These are phyloP conservation scores for Nicotiana noctiflora DNA, from an alignment of 257 asterid genomes.

Conservation along the genomic window DNA sequence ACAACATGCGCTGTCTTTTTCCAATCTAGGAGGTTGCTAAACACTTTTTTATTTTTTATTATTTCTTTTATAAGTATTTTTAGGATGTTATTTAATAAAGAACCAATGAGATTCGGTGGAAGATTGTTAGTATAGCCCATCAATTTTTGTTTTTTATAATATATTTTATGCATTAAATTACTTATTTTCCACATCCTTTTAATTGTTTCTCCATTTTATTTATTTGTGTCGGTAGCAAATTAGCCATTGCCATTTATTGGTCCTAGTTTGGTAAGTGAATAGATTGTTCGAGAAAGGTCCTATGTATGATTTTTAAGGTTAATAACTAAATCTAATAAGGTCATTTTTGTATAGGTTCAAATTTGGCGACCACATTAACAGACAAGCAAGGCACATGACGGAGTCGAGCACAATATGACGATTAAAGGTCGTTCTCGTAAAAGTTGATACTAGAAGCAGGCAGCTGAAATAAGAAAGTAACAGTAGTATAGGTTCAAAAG, in stretches of 20 bases:
- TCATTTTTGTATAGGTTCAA: neutral
- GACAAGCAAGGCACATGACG: too few species aligned
- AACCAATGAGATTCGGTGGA: neutral
- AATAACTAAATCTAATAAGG: neutral
- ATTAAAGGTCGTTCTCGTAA: too few species aligned
- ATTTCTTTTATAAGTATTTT: neutral
- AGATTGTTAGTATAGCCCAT: neutral
- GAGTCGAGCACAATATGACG: too few species aligned
- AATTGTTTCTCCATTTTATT: neutral
- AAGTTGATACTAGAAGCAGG: too few species aligned
- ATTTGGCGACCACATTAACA: too few species aligned
- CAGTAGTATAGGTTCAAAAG: too few species aligned
- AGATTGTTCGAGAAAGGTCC: constrained; percentile 12
- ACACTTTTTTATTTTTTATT: neutral
- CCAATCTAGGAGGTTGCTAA: constrained; percentile 8
- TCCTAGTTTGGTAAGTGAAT: neutral
- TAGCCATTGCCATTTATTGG: neutral
- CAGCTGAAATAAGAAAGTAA: too few species aligned
- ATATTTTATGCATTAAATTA: neutral
- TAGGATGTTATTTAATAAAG: too few species aligned
- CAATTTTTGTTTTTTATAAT: neutral
- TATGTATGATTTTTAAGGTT: neutral
- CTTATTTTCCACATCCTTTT: neutral
- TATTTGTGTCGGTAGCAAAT: constrained; percentile 18
- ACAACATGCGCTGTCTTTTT: neutral